Base-by-base conservation (phyloP, 352 stramenopile species). In the Globisporangium barbulae region DNA sequence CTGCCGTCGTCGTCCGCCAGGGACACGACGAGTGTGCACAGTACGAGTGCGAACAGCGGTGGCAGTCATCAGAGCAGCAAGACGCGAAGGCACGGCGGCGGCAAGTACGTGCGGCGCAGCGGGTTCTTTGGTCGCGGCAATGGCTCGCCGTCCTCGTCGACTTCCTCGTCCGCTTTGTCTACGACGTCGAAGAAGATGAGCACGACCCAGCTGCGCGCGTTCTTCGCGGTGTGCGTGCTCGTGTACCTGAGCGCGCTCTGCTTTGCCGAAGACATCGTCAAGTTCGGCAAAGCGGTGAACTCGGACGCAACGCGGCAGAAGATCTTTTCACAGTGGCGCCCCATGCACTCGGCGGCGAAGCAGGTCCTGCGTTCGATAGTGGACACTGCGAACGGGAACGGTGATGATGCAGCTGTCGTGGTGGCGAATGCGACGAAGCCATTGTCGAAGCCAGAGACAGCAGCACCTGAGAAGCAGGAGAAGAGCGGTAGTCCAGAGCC, bases 211-310 rank as follows among this genome's bases (percentile, higher is more conserved):
- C 19, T 69, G 49, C 64, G 64, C 44, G 41, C 53, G 42, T 64
- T 69, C 41, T 69, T 64, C 25, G 50, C n/a, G 17, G 64, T 33
- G n/a, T 69, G 64, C 13, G 49, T 69, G 49, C 52, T 69, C 22
- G 49, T 69, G 64, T 69, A 69, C 13, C 50, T 64, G 28, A 39
- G 57, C 28, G 47, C 57, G 22, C 49, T 69, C 31, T 64, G 22
- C 31, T 69, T 69, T 21, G 64, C 64, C 1, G 48, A 69, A 10
- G 58, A 64, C 39, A 69, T 69, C 13, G 64, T 69, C 9, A 28
- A 31, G 12, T 53, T 69, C 15, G 64, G 57, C 2, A 64, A 64
- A 42, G 56, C 49, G 4, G 42, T 65, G 6, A 60, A 54, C 22
- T 69, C 64, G 31, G 64, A 65, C 13, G 53, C 48, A 31, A 56